Conservation (phyloP, 2,329 filamentous ascomycete species). For the Rhinocladiella similis region DNA sequence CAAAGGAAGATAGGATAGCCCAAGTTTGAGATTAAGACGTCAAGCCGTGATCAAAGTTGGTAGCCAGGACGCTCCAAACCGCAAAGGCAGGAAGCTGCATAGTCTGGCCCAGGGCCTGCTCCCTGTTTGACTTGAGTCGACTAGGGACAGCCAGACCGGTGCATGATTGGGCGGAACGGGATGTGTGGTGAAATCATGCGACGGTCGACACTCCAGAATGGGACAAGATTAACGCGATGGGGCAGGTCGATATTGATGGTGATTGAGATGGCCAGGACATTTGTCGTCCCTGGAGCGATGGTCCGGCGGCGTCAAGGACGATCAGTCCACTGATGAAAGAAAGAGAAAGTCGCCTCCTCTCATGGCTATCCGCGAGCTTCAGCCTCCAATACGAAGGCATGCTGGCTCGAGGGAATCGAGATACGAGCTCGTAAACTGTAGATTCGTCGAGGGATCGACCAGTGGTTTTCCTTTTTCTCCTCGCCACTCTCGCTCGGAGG, state of each 20-base stretch:
- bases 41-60: constrained; percentile 1
- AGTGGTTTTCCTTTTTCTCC: too few relatives aligned
- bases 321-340: too few relatives aligned
- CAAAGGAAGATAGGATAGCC: not conserved
- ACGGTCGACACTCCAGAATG: not conserved
- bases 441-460: too few relatives aligned
- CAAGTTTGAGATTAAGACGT: constrained; percentile 16
- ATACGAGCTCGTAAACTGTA: too few relatives aligned
- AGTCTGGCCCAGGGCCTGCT: not conserved
- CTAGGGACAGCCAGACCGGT: not conserved
- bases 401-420: not conserved
- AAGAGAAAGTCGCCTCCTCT: too few relatives aligned
- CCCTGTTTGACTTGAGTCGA: constrained; percentile 1
- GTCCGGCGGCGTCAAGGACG: not conserved
- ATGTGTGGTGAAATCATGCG: constrained; percentile 11
- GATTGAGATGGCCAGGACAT: not conserved
- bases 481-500: not conserved
- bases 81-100: not conserved
- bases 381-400: too few relatives aligned
- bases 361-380: too few relatives aligned
- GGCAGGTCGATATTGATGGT: constrained; percentile 9
- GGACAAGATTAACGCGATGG: constrained; percentile 6
- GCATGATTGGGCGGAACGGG: not conserved
- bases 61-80: not conserved
- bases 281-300: not conserved